Conservation (phyloP, 2,329 filamentous ascomycete species). For the Colletotrichum tropicale region DNA sequence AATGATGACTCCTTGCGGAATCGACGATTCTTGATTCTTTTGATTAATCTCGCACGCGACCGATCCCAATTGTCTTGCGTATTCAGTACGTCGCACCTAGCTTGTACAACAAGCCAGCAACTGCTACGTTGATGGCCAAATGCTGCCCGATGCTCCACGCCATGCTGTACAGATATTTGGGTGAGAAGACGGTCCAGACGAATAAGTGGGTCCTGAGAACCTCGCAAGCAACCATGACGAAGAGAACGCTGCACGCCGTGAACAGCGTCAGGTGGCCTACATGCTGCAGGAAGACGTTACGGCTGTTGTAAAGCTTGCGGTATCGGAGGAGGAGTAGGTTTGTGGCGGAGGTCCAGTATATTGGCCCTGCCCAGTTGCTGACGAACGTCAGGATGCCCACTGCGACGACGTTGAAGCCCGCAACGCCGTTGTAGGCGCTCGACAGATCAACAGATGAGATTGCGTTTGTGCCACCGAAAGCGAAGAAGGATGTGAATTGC, state of each 20-base stretch:
- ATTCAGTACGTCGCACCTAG: slow-evolving; percentile 33
- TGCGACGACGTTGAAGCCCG: slow-evolving; percentile 76
- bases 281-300: slow-evolving; percentile 52
- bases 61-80: not conserved
- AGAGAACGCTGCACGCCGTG: slow-evolving; percentile 65
- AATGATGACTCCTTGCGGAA: slow-evolving; percentile 6
- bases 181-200: slow-evolving; percentile 98
- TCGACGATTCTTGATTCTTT: not conserved
- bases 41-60: not conserved
- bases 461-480: slow-evolving; percentile 88
- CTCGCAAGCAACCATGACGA: slow-evolving; percentile 89
- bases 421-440: slow-evolving; percentile 92
- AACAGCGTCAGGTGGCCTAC: slow-evolving; percentile 73
- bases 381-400: slow-evolving; percentile 87
- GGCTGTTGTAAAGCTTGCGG: slow-evolving; percentile 20
- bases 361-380: slow-evolving; percentile 88
- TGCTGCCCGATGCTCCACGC: slow-evolving; percentile 89
- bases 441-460: slow-evolving; percentile 96
- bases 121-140: slow-evolving; percentile 69
- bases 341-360: slow-evolving; percentile 82
- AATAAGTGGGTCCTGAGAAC: slow-evolving; percentile 87
- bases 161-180: slow-evolving; percentile 92
- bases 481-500: slow-evolving; percentile 86
- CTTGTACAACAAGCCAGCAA: slow-evolving; percentile 65
- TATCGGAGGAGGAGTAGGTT: slow-evolving; percentile 59